A percentile compares a stretch with the other conserved stretches of the same genome.
phyloP scores from a whole-genome alignment of 805 yeast genomes.

The Danielia reshetovae region DNA sequence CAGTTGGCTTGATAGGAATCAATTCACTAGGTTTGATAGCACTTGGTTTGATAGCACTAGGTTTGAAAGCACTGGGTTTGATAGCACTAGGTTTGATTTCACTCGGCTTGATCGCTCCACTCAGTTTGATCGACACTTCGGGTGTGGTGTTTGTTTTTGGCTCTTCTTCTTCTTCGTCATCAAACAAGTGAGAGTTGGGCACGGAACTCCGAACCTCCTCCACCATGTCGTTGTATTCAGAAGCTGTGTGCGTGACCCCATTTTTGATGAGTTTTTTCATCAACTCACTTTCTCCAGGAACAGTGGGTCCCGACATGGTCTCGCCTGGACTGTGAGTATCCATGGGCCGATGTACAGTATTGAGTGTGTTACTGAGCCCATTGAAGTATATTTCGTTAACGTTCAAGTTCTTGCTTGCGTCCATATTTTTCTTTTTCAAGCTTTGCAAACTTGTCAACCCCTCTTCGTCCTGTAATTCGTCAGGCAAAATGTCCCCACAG shows the following conservation, averaged over 20 bases:
- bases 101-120: no score
- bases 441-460: constrained; percentile 38
- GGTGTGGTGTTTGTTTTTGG: no score
- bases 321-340: background rate
- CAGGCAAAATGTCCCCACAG: constrained; percentile 56
- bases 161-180: constrained; percentile 31
- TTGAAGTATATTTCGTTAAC: constrained; percentile 34
- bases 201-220: constrained; percentile 31
- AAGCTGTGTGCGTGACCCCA: constrained; percentile 29
- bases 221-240: constrained; percentile 27
- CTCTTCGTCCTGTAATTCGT: constrained; percentile 54
- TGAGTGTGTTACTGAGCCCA: constrained; percentile 24
- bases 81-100: no score
- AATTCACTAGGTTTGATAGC: no score
- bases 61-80: no score
- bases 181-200: constrained; percentile 33
- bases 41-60: no score
- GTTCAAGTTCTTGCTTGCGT: constrained; percentile 41
- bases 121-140: no score
- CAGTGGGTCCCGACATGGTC: background rate
- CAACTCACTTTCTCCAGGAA: constrained; percentile 17
- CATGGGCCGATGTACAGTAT: constrained; percentile 21
- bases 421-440: constrained; percentile 32
- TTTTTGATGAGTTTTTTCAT: constrained; percentile 34
- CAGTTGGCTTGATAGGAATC: background rate